These are phyloP conservation scores for Isoetes taiwanensis DNA, from an alignment of 75 land plant genomes.

Conservation along the genomic window DNA sequence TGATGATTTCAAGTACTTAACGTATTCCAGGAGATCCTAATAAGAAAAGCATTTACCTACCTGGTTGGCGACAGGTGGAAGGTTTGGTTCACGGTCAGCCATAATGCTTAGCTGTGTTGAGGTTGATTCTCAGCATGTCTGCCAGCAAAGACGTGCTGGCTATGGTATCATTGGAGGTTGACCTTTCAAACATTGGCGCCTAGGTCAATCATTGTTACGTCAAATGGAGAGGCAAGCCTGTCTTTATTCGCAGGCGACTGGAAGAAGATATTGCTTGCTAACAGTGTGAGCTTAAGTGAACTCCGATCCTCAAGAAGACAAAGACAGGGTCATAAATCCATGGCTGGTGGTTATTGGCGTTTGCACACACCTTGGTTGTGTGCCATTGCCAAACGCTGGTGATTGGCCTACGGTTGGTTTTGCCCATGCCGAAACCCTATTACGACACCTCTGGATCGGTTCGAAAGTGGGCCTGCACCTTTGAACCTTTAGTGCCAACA, in stretches of 20 bases:
- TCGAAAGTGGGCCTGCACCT: constrained; percentile 73
- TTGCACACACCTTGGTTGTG: constrained; percentile 64
- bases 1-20: constrained; percentile 48
- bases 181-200: constrained; percentile 46
- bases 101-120: constrained; percentile 45
- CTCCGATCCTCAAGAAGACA: constrained; percentile 61
- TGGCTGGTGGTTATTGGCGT: constrained; percentile 73
- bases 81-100: constrained; percentile 57
- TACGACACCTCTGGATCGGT: constrained; percentile 54
- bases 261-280: constrained; percentile 56
- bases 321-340: constrained; percentile 48
- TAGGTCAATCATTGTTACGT: constrained; percentile 51
- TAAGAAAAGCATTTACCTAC: constrained; percentile 71
- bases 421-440: constrained; percentile 85
- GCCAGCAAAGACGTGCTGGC: constrained; percentile 73
- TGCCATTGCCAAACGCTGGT: constrained; percentile 76
- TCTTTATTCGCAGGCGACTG: constrained; percentile 55
- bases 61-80: constrained; percentile 58
- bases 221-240: constrained; percentile 77
- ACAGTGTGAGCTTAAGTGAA: constrained; percentile 37
- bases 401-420: constrained; percentile 82
- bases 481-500: constrained; percentile 61
- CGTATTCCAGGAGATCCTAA: constrained; percentile 63
- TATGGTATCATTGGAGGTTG: constrained; percentile 61
- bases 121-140: constrained; percentile 65